These are phyloP conservation scores for Nidularia pulvinata DNA, from an alignment of 768 basidiomycete genomes.

Conservation along the genomic window DNA sequence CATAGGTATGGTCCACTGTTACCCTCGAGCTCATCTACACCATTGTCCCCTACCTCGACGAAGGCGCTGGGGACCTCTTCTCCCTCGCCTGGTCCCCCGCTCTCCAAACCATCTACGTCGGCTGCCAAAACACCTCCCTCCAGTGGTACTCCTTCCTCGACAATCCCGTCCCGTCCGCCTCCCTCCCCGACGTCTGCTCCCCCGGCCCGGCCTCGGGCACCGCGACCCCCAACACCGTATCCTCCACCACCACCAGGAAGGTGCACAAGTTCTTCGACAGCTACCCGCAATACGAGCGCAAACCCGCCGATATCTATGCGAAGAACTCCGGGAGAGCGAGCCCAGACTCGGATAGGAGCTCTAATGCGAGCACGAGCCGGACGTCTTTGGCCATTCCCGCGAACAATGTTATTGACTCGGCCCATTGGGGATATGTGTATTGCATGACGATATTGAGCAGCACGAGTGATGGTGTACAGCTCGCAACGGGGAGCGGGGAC, in stretches of 20 bases:
- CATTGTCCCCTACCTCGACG: conserved; percentile 77
- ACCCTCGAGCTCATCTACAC: conserved; percentile 68
- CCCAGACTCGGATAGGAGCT: conserved; percentile 26
- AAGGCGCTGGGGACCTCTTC: conserved; percentile 85
- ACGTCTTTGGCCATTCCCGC: conserved; percentile 57
- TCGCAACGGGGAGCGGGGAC: conserved; percentile 91
- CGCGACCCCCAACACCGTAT: conserved; percentile 25
- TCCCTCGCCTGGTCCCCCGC: conserved; percentile 77
- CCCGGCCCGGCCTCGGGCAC: conserved; percentile 32
- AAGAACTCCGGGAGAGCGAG: conserved; percentile 43
- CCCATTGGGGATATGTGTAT: conserved; percentile 95
- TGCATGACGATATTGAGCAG: conserved; percentile 54
- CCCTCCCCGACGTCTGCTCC: conserved; percentile 10
- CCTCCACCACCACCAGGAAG: conserved; percentile 34
- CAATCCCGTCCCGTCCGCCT: conserved; percentile 10
- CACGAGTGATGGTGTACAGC: conserved; percentile 29
- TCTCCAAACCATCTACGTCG: conserved; percentile 76
- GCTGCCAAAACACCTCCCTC: conserved; percentile 91
- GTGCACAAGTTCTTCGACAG: conserved; percentile 94
- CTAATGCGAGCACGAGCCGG: conserved; percentile 22
- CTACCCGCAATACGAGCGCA: conserved; percentile 72
- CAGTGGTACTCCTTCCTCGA: conserved; percentile 77
- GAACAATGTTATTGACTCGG: conserved; percentile 79
- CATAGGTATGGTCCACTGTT: conserved; percentile 81
- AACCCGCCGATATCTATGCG: conserved; percentile 67